Evolutionary conservation across 257 asterid species (phyloP).

Genomic region (Parsonsia alboflavescens): DNA sequence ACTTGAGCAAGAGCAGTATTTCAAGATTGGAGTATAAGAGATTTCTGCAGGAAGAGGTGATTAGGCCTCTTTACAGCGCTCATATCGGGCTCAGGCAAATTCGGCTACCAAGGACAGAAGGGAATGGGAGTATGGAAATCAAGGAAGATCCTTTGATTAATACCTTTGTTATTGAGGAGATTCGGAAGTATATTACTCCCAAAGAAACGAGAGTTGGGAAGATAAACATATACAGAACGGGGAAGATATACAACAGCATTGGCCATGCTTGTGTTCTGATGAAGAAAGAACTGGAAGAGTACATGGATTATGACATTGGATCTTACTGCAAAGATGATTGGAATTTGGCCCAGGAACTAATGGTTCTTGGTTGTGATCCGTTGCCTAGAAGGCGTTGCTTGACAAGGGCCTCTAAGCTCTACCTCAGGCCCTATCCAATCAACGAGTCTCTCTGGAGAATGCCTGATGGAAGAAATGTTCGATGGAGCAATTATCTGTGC

Average conservation of each 20-base stretch:
- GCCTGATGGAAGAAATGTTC: slow-evolving; percentile 80
- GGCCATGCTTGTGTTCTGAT: slow-evolving; percentile 73
- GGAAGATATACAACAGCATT: slow-evolving; percentile 56
- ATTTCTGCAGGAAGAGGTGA: slow-evolving; percentile 65
- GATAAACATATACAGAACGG: slow-evolving; percentile 60
- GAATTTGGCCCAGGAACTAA: slow-evolving; percentile 70
- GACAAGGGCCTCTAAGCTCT: slow-evolving; percentile 79
- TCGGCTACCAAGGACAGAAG: slow-evolving; percentile 47
- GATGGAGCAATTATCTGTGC: slow-evolving; percentile 85
- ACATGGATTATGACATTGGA: slow-evolving; percentile 83
- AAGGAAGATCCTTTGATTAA: slow-evolving; percentile 71
- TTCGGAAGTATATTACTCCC: slow-evolving; percentile 80
- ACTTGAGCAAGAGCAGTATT: slow-evolving; percentile 28
- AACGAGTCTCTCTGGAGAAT: slow-evolving; percentile 80
- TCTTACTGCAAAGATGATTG: slow-evolving; percentile 91
- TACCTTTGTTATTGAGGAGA: slow-evolving; percentile 67
- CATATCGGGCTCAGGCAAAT: slow-evolving; percentile 83
- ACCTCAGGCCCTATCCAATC: slow-evolving; percentile 61
- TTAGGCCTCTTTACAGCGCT: slow-evolving; percentile 70
- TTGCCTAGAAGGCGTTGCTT: slow-evolving; percentile 78
- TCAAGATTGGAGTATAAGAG: slow-evolving; percentile 53
- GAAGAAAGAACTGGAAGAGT: slow-evolving; percentile 77
- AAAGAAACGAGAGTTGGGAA: slow-evolving; percentile 56
- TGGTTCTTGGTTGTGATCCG: slow-evolving; percentile 83
- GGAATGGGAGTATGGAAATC: slow-evolving; percentile 28